Evolutionary conservation across 2,329 filamentous ascomycete genomes (phyloP), one percentile per base, ranked within the genome.

Genomic region (Colletotrichum liaoningense): DNA sequence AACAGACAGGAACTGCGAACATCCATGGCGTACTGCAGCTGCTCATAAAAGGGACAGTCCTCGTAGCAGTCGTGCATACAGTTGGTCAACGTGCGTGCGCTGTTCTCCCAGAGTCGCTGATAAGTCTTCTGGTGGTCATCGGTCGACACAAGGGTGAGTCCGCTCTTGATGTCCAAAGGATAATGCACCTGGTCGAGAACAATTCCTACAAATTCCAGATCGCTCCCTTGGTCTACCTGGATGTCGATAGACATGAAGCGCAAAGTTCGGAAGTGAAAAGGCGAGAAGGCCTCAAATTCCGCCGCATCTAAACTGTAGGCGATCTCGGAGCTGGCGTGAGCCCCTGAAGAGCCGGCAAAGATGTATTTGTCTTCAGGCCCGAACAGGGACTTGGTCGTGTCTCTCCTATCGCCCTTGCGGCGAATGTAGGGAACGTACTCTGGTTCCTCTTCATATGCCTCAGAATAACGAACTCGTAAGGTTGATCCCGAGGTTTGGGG

Each of bases 41-140:
- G 81, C 63, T 82, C 80, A 62, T 82, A 83, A 46, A 82, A 81
- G 0, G 81, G 80, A 33, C 80, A 83, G 56, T 82, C 81, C 1
- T 79, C 78, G 63, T 82, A 81, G 8, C 79, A 79, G 65, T 81
- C 80, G 46, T 79, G 75, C 76, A 79, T 79, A 64, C 77, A 79
- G 33, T 79, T 79, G 2, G 68, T 72, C 69, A 79, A 69, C 4
- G 77, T 79, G 22, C 76, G 66, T 14, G 76, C 69, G 8, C 76
- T 77, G 2, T 69, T 77, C 14, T 77, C 75, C 79, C 78, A 80
- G 14, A 80, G 70, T 19, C 71, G 16, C 35, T 70, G 33, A 11
- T 55, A 28, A 9, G 22, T 22, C 19, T 2, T 38, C 22, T 24
- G 14, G 38, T 60, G 54, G 8, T 35, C n/a, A 2, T 75, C 67